Conservation (phyloP, 2,329 filamentous ascomycete species). For the Huntiella decipiens region DNA sequence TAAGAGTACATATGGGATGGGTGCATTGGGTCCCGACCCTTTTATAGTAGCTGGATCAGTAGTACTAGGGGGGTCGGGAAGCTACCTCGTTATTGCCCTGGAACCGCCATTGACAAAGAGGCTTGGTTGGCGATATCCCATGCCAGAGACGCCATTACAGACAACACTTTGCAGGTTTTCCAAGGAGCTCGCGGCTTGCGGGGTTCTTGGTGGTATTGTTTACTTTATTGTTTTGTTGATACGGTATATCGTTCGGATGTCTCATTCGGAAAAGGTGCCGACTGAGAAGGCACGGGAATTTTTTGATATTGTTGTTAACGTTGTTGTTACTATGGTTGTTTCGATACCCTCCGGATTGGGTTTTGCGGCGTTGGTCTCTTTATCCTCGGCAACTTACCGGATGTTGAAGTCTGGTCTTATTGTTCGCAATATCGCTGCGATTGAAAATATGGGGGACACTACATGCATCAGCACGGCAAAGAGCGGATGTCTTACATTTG, state of each 20-base stretch:
- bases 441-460: constrained; percentile 46
- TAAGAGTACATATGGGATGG: neutral
- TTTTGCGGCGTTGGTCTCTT: constrained; percentile 39
- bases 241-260: constrained; percentile 20
- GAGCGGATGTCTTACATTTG: constrained; percentile 45
- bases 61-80: constrained; percentile 56
- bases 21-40: constrained; percentile 34
- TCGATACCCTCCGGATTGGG: constrained; percentile 42
- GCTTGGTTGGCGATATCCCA: constrained; percentile 44
- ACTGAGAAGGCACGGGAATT: constrained; percentile 36
- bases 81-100: constrained; percentile 55
- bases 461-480: constrained; percentile 48
- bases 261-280: constrained; percentile 15
- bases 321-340: constrained; percentile 40
- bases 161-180: constrained; percentile 59
- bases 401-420: constrained; percentile 46
- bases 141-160: constrained; percentile 60
- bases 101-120: constrained; percentile 51
- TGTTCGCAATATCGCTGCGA: constrained; percentile 38
- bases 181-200: constrained; percentile 44
- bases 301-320: constrained; percentile 19
- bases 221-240: constrained; percentile 25
- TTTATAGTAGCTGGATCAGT: constrained; percentile 69
- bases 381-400: constrained; percentile 42
- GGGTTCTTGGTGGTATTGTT: constrained; percentile 21